Evolutionary conservation across 208 protist genomes (phyloP), one percentile per base, ranked within the genome.

Genomic region (Acanthamoeba triangularis): DNA sequence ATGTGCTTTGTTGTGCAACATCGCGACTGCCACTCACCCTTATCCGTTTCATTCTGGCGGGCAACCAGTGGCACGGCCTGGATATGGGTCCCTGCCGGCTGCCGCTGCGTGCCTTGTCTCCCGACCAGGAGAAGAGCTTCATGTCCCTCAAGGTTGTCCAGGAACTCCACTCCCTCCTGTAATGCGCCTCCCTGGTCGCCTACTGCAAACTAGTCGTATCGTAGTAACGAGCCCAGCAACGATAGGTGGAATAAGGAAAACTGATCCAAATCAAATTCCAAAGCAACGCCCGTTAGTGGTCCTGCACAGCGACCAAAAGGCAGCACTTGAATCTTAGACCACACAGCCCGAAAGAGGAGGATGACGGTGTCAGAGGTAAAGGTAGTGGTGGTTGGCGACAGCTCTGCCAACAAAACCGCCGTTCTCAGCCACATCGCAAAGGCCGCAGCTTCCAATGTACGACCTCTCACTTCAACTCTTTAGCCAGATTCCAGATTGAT

Each of bases 51-150:
- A n/a, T n/a, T n/a, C n/a, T n/a, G n/a, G n/a, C n/a, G n/a, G n/a
- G n/a, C n/a, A n/a, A n/a, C n/a, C 65, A 97, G 72, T 80, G 72
- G 72, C 23, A 80, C 16, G 72, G 72, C 41, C 41, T 80, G 72
- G 72, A 80, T 35, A 80, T 80, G 72, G 72, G 72, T 6, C 72
- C 72, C 20, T 80, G 72, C n/a, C 72, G 72, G 7, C 72, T 80
- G 4, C 72, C 72, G 33, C 72, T 80, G 7, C 72, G 72, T 10
- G 82, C 7, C 20, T 49, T 90, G 20, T 72, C 52, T n/a, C 30
- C 28, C 80, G 49, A 78, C 23, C 52, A 30, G 72, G 63, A 76
- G 63, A 82, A 3, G 47, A 6, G 28, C 1, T 61, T 90, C 59
- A 3, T 61, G 49, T 63, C 18, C 1, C 52, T n/a, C 33, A 6